Percentiles rank a stretch among this genome's conserved stretches.
These are phyloP conservation scores for Dryas integrifolia DNA, from an alignment of 331 rosid genomes.

Conservation along the genomic window DNA sequence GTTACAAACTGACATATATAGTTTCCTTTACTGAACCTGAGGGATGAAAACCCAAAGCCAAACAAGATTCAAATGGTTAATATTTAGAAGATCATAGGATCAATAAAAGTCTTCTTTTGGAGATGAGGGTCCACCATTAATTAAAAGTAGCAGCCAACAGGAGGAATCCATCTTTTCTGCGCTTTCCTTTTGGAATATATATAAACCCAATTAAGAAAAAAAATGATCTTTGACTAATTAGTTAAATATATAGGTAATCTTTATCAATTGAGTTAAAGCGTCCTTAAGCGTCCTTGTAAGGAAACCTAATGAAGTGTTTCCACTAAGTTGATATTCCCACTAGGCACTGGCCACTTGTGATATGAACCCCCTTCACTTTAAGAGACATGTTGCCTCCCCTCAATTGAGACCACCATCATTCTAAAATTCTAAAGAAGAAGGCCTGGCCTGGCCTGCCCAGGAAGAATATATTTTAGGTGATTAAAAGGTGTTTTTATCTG, in stretches of 20 bases:
- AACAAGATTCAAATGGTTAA: constrained; percentile 24
- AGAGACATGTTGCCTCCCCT: constrained; percentile 70
- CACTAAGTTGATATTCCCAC: constrained; percentile 44
- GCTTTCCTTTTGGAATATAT: constrained; percentile 2
- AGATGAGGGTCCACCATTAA: constrained; percentile 22
- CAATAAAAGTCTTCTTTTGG: constrained; percentile 8
- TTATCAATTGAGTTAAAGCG: constrained; percentile 7
- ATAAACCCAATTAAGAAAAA: background rate
- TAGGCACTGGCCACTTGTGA: constrained; percentile 28
- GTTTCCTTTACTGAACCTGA: background rate
- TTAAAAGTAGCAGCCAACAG: constrained; percentile 32
- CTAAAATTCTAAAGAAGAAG: constrained; percentile 22
- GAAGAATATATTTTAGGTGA: constrained; percentile 21
- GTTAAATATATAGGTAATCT: background rate
- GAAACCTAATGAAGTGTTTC: constrained; percentile 33
- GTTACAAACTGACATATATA: too few relatives aligned
- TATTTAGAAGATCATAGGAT: constrained; percentile 10
- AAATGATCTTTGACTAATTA: background rate
- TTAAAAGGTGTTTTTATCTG: constrained; percentile 12
- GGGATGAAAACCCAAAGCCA: constrained; percentile 17
- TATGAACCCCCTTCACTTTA: constrained; percentile 49
- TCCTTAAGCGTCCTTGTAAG: constrained; percentile 14
- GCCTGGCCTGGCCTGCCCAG: constrained; percentile 7
- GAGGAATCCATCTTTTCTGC: constrained; percentile 37
- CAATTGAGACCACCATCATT: constrained; percentile 53